These are phyloP conservation scores for Alternaria conjuncta DNA, from an alignment of 2,329 filamentous ascomycete genomes.

Conservation along the genomic window DNA sequence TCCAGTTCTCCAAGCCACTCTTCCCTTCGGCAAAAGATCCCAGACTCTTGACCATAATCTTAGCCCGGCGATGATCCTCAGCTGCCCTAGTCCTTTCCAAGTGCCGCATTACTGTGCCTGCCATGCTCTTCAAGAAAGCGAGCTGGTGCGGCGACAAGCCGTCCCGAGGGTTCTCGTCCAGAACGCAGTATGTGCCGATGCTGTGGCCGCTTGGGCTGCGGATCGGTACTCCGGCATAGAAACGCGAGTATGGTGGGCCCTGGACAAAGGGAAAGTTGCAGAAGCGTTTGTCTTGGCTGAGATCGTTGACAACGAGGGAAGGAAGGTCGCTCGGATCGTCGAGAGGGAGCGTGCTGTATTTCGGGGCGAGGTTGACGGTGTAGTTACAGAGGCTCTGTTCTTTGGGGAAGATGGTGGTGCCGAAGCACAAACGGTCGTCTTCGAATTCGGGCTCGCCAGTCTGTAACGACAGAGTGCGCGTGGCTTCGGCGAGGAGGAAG, in stretches of 20 bases:
- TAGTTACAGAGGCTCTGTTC: constrained; percentile 43
- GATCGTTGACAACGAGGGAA: constrained; percentile 42
- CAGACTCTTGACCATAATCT: constrained; percentile 58
- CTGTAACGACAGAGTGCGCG: constrained; percentile 36
- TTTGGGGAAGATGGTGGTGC: constrained; percentile 42
- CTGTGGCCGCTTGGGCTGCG: constrained; percentile 62
- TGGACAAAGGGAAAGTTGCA: constrained; percentile 42
- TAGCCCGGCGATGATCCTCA: constrained; percentile 61
- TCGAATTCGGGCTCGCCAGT: constrained; percentile 34
- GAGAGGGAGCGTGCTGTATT: constrained; percentile 16
- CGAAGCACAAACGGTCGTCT: constrained; percentile 43
- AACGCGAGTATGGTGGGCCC: constrained; percentile 46
- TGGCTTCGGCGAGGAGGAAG: constrained; percentile 47
- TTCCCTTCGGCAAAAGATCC: constrained; percentile 48
- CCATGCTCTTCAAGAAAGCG: constrained; percentile 63
- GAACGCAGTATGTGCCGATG: constrained; percentile 66
- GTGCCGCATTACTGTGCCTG: constrained; percentile 64
- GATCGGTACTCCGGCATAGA: constrained; percentile 68
- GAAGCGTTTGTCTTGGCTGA: constrained; percentile 48
- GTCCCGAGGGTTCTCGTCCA: constrained; percentile 63
- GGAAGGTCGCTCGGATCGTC: constrained; percentile 29
- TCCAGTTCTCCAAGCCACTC: constrained; percentile 43
- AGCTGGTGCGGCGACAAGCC: constrained; percentile 58
- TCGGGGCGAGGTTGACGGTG: constrained; percentile 39
- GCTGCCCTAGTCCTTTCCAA: constrained; percentile 63